Evolutionary conservation across 495 filamentous ascomycete species (phyloP).

Genomic region (Aspergillus heteromorphus): DNA sequence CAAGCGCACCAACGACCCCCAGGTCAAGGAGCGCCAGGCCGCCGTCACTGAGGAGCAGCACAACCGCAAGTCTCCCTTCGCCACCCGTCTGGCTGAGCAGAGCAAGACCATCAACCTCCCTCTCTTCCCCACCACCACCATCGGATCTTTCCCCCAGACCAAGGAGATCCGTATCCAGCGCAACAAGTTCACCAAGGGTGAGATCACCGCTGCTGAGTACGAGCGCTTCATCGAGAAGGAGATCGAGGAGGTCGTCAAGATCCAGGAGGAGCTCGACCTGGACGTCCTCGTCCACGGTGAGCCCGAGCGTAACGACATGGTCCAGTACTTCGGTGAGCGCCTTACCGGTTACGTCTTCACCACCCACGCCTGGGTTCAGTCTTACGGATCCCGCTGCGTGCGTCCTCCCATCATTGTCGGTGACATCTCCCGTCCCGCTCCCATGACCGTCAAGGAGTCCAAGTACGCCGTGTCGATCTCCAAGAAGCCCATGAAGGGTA

Average conservation of each 20-base stretch:
- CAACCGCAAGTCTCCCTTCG: constrained; percentile 86
- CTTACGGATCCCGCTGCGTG: constrained; percentile 95
- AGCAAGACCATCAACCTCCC: constrained; percentile 84
- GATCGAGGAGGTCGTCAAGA: constrained; percentile 85
- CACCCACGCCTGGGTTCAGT: constrained; percentile 97
- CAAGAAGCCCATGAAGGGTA: constrained; percentile 99
- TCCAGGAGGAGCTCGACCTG: constrained; percentile 95
- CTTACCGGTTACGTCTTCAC: constrained; percentile 97
- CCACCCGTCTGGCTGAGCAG: constrained; percentile 75
- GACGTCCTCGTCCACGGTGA: constrained; percentile 98
- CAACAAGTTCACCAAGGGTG: constrained; percentile 97
- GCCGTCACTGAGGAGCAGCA: constrained; percentile 78
- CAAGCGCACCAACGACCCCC: constrained; percentile 89
- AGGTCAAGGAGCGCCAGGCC: constrained; percentile 90
- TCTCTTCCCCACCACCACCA: constrained; percentile 97
- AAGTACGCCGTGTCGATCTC: constrained; percentile 95
- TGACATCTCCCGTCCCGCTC: constrained; percentile 89
- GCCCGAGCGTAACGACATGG: constrained; percentile 99
- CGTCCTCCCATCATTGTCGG: constrained; percentile 97
- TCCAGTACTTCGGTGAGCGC: constrained; percentile 98
- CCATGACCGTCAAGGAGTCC: constrained; percentile 99
- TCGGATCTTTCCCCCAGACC: constrained; percentile 98
- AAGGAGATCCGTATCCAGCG: constrained; percentile 93
- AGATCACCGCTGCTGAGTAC: constrained; percentile 87
- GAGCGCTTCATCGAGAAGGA: constrained; percentile 98